These are phyloP conservation scores for Alternaria consortialis DNA, from an alignment of 2,329 filamentous ascomycete genomes.

Conservation along the genomic window DNA sequence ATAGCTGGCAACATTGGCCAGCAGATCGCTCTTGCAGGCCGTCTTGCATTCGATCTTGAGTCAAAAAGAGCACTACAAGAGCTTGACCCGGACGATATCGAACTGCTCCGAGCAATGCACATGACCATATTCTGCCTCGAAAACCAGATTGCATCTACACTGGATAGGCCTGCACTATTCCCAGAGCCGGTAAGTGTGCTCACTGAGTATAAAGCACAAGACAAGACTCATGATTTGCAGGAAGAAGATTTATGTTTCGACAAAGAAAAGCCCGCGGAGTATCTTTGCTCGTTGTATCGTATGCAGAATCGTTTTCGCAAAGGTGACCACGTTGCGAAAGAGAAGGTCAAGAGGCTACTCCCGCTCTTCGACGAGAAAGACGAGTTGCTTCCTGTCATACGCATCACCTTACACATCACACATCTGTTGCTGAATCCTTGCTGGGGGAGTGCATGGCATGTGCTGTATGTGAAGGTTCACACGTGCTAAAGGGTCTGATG, in stretches of 20 bases:
- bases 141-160: slow-evolving; percentile 47
- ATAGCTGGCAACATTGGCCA: slow-evolving; percentile 48
- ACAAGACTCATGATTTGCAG: slow-evolving; percentile 27
- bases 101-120: slow-evolving; percentile 43
- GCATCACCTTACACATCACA: slow-evolving; percentile 44
- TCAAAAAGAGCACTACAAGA: slow-evolving; percentile 39
- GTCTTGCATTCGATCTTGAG: slow-evolving; percentile 45
- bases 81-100: slow-evolving; percentile 29
- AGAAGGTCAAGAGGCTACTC: slow-evolving; percentile 34
- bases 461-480: slow-evolving; percentile 17
- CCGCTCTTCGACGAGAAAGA: slow-evolving; percentile 38
- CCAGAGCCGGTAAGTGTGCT: slow-evolving; percentile 43
- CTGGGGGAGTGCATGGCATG: slow-evolving; percentile 45
- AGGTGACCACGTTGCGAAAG: slow-evolving; percentile 32
- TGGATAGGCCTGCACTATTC: slow-evolving; percentile 48
- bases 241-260: slow-evolving; percentile 42
- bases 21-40: slow-evolving; percentile 47
- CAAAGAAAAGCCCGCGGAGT: slow-evolving; percentile 38
- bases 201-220: background rate
- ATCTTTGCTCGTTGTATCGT: slow-evolving; percentile 47
- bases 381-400: slow-evolving; percentile 38
- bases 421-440: slow-evolving; percentile 45
- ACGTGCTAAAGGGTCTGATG: background rate
- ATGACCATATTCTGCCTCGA: slow-evolving; percentile 49
- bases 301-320: slow-evolving; percentile 49